phyloP scores from a whole-genome alignment of 2,329 filamentous ascomycete species.

The Zasmidium angulare region DNA sequence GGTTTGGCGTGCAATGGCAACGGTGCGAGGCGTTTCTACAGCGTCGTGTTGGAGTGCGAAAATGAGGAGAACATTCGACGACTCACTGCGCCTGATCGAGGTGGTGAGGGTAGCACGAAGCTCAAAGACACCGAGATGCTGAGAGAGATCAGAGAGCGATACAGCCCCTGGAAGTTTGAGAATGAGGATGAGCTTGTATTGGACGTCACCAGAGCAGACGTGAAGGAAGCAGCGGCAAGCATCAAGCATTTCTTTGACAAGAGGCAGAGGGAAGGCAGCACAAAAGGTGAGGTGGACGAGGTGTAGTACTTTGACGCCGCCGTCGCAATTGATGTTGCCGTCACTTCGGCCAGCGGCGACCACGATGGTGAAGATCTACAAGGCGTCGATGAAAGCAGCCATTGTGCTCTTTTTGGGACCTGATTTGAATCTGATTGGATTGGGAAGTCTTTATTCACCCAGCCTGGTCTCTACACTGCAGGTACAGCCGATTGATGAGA shows the following conservation, averaged over 20 bases:
- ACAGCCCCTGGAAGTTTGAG: constrained; percentile 6
- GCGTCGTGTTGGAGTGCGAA: constrained; percentile 10
- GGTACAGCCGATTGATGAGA: neutral
- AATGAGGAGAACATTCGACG: constrained; percentile 5
- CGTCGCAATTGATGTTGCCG: neutral
- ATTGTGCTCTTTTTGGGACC: too few species aligned
- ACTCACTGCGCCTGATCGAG: neutral
- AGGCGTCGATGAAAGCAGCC: neutral
- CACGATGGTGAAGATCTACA: neutral
- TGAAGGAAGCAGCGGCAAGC: constrained; percentile 1
- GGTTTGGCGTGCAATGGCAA: neutral
- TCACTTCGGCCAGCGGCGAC: neutral
- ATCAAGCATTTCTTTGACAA: neutral
- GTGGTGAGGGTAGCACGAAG: neutral
- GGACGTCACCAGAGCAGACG: constrained; percentile 1
- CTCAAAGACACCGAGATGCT: constrained; percentile 4
- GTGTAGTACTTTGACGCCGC: neutral
- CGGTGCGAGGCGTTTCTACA: constrained; percentile 8
- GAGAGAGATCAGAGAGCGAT: neutral
- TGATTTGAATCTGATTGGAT: neutral
- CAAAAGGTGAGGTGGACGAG: neutral
- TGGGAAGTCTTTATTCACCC: neutral
- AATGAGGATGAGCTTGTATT: constrained; percentile 10
- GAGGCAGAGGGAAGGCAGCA: constrained; percentile 6
- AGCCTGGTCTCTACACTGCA: neutral